These are phyloP conservation scores for Nadsonia fulvescens DNA, from an alignment of 805 yeast species.

Conservation along the genomic window DNA sequence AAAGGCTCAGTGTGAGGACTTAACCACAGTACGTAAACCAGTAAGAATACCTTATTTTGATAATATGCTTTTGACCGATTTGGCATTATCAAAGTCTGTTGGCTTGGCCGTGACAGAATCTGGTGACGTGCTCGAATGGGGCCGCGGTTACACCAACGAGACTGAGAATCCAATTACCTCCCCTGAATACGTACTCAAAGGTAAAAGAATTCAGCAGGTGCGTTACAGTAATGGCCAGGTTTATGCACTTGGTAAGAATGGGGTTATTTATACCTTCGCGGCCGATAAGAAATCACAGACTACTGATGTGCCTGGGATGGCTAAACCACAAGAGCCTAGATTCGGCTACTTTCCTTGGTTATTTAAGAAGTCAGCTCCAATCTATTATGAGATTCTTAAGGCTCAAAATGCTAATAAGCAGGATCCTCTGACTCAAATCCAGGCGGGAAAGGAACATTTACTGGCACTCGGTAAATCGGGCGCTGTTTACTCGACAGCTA, in stretches of 20 bases:
- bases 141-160: slow-evolving; percentile 21
- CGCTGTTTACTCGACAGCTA: slow-evolving; percentile 41
- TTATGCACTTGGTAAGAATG: slow-evolving; percentile 25
- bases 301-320: too few species aligned
- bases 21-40: too few species aligned
- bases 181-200: slow-evolving; percentile 25
- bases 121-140: slow-evolving; percentile 68
- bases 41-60: slow-evolving; percentile 48
- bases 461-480: slow-evolving; percentile 44
- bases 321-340: slow-evolving; percentile 5
- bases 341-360: slow-evolving; percentile 4
- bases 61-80: slow-evolving; percentile 35
- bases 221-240: slow-evolving; percentile 33
- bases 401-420: too few species aligned
- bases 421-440: slow-evolving; percentile 36
- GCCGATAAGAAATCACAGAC: slow-evolving; percentile 2
- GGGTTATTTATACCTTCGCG: slow-evolving; percentile 14
- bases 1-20: too few species aligned
- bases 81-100: slow-evolving; percentile 29
- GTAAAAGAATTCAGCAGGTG: slow-evolving; percentile 27
- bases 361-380: too few species aligned
- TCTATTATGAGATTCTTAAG: too few species aligned
- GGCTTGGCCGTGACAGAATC: slow-evolving; percentile 40
- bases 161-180: slow-evolving; percentile 15
- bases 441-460: slow-evolving; percentile 51